A percentile compares a stretch with the other conserved stretches of the same genome.
Conservation (phyloP, 768 basidiomycete species). For the Mycena rebaudengoi region DNA sequence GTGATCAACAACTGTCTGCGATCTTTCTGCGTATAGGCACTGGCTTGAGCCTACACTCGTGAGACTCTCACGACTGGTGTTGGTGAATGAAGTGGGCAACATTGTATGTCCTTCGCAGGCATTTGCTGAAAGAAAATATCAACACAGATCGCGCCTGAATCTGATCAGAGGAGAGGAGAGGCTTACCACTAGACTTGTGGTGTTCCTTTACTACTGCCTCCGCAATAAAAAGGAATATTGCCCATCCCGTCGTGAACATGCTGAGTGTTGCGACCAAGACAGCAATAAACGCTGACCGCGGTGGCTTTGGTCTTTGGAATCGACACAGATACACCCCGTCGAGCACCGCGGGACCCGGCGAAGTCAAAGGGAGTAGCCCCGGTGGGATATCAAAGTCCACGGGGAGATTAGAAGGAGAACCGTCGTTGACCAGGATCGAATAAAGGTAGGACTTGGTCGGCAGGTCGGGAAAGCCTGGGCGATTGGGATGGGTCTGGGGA, state of each 20-base stretch:
- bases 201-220: background rate
- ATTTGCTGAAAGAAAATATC: too few species aligned
- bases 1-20: too few species aligned
- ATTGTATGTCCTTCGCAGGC: too few species aligned
- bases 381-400: too few species aligned
- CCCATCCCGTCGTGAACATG: conserved; percentile 36
- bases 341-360: conserved; percentile 28
- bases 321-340: conserved; percentile 34
- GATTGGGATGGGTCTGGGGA: background rate
- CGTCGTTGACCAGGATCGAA: conserved; percentile 6
- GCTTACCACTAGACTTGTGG: too few species aligned
- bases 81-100: too few species aligned
- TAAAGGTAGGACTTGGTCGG: background rate
- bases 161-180: too few species aligned
- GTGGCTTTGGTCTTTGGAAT: conserved; percentile 24
- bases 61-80: too few species aligned
- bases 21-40: too few species aligned
- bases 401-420: background rate
- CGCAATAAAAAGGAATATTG: conserved; percentile 9
- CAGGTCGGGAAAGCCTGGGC: background rate
- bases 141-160: too few species aligned
- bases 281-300: conserved; percentile 26
- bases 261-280: conserved; percentile 36
- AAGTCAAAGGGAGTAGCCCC: conserved; percentile 17
- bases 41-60: too few species aligned